A percentile compares a stretch with the other conserved stretches of the same genome.
Evolutionary conservation across 148 eudicot species (phyloP).

Genomic region (Nepenthes mirabilis): DNA sequence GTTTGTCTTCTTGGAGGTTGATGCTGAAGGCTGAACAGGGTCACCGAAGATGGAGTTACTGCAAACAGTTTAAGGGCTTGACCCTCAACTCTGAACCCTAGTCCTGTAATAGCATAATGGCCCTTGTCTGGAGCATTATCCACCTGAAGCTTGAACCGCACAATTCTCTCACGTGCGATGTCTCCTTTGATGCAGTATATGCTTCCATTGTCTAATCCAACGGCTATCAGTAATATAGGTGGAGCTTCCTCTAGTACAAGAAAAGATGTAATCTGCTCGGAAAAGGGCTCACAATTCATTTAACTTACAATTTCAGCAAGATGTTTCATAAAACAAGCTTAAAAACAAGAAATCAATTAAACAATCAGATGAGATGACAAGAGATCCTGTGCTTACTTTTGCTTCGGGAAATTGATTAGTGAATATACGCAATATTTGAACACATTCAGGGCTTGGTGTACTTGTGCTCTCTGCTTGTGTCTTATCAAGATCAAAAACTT

Average conservation of each 20-base stretch:
- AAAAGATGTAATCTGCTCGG: constrained; percentile 74
- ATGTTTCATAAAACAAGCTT: not conserved
- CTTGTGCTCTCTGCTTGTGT: constrained; percentile 71
- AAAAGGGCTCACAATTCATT: constrained; percentile 3
- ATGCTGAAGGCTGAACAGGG: constrained; percentile 66
- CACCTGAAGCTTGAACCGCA: constrained; percentile 80
- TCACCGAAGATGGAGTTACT: constrained; percentile 73
- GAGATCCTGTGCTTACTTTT: constrained; percentile 32
- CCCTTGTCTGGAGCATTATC: constrained; percentile 44
- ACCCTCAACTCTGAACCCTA: constrained; percentile 88
- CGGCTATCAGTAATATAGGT: constrained; percentile 69
- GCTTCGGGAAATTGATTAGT: constrained; percentile 87
- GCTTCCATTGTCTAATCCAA: constrained; percentile 87
- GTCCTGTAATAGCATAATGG: constrained; percentile 54
- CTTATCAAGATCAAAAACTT: constrained; percentile 91
- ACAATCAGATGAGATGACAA: constrained; percentile 1
- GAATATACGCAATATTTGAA: constrained; percentile 85
- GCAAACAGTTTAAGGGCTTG: constrained; percentile 78
- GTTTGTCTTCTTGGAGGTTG: constrained; percentile 69
- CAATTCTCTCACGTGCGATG: constrained; percentile 89
- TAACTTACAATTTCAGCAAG: not conserved
- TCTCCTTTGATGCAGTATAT: constrained; percentile 96
- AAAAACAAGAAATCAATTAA: not conserved
- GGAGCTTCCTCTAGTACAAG: constrained; percentile 86
- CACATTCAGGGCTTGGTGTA: constrained; percentile 69